phyloP scores from a whole-genome alignment of 768 basidiomycete species.

The Lentinula sp. region DNA sequence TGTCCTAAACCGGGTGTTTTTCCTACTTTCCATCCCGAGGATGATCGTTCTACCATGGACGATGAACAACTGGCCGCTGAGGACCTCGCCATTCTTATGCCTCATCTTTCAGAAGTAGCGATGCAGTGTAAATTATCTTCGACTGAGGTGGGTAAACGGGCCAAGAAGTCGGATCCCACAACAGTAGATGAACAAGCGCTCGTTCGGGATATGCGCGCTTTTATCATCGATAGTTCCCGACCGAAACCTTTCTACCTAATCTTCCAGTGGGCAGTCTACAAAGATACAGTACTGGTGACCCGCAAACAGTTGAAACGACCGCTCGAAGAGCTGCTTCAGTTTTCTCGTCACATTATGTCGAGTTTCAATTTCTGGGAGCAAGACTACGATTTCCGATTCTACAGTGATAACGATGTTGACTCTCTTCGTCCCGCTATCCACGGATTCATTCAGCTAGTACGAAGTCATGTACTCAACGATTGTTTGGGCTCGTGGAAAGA shows the following conservation, averaged over 20 bases:
- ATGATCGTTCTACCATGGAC: background rate
- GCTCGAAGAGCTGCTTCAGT: background rate
- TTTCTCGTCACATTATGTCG: no score
- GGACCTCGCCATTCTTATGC: constrained; percentile 4
- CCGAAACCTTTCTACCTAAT: constrained; percentile 5
- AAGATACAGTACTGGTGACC: constrained; percentile 8
- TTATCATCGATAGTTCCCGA: constrained; percentile 4
- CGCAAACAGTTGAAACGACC: background rate
- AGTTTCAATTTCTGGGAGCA: no score
- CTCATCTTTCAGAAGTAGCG: constrained; percentile 7
- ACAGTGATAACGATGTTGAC: no score
- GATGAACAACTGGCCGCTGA: constrained; percentile 1
- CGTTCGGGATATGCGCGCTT: constrained; percentile 6
- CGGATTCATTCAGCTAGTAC: no score
- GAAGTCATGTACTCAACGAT: no score
- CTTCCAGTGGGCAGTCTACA: constrained; percentile 9
- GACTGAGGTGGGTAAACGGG: background rate
- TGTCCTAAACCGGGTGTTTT: no score
- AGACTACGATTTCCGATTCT: no score
- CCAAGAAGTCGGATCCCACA: background rate
- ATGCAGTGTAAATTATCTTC: constrained; percentile 1
- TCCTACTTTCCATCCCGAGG: no score
- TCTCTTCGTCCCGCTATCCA: no score
- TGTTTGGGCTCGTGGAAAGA: no score
- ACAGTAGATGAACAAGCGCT: constrained; percentile 8